These are phyloP conservation scores for Colletotrichum echinochloae DNA, from an alignment of 2,329 filamentous ascomycete species.

Conservation along the genomic window DNA sequence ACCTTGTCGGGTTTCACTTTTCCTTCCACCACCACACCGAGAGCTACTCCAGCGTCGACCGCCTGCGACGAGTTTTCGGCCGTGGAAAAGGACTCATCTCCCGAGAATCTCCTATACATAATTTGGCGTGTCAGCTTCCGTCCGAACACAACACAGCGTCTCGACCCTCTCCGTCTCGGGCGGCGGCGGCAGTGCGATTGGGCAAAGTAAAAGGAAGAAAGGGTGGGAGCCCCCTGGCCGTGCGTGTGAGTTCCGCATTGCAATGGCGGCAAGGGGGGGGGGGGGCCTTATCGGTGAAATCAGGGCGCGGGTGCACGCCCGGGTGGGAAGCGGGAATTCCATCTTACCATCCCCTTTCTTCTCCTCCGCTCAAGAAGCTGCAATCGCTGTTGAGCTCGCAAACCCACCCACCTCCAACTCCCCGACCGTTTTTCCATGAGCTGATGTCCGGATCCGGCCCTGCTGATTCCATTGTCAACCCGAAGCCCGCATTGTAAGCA, in stretches of 20 bases:
- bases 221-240: slow-evolving; percentile 1
- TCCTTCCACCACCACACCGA: slow-evolving; percentile 42
- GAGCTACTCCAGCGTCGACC: slow-evolving; percentile 40
- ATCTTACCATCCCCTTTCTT: slow-evolving; percentile 88
- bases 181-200: not conserved
- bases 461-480: slow-evolving; percentile 38
- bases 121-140: slow-evolving; percentile 30
- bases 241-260: slow-evolving; percentile 1
- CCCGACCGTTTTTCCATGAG: slow-evolving; percentile 68
- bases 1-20: slow-evolving; percentile 30
- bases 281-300: slow-evolving; percentile 26
- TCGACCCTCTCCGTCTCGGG: not conserved
- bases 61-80: slow-evolving; percentile 29
- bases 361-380: slow-evolving; percentile 80
- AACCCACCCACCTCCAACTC: slow-evolving; percentile 82
- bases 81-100: slow-evolving; percentile 41
- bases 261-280: slow-evolving; percentile 12
- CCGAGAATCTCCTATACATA: slow-evolving; percentile 40
- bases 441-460: slow-evolving; percentile 44
- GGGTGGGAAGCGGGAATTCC: slow-evolving; percentile 29
- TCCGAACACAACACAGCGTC: slow-evolving; percentile 11
- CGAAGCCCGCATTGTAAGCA: slow-evolving; percentile 5
- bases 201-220: slow-evolving; percentile 22
- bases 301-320: not conserved
- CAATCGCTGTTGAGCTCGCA: slow-evolving; percentile 87